Evolutionary conservation across 1,284 basidiomycete species (phyloP).

Genomic region (Irpex sp.): DNA sequence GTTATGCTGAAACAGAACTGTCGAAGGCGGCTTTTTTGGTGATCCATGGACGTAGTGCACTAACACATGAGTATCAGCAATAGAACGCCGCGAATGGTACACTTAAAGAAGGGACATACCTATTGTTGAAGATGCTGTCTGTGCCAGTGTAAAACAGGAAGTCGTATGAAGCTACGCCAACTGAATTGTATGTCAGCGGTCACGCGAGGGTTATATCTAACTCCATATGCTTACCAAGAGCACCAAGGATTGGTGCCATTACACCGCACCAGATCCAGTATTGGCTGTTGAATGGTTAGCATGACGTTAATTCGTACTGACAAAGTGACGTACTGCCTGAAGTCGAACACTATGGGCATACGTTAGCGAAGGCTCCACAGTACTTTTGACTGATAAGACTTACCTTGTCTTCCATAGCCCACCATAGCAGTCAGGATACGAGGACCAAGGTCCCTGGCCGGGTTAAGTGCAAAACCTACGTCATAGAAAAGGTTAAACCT

Average conservation of each 20-base stretch:
- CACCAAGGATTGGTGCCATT: constrained; percentile 53
- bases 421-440: constrained; percentile 54
- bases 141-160: constrained; percentile 6
- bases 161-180: constrained; percentile 44
- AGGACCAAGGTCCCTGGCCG: constrained; percentile 61
- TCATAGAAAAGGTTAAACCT: not conserved
- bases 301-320: not conserved
- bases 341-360: constrained; percentile 34
- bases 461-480: constrained; percentile 52
- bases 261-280: constrained; percentile 78
- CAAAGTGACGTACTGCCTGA: constrained; percentile 24
- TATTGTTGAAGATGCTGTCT: not conserved
- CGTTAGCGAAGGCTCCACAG: not conserved
- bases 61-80: not conserved
- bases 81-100: no score
- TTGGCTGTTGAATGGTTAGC: constrained; percentile 31
- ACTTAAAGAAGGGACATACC: not conserved
- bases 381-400: constrained; percentile 3
- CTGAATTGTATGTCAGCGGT: constrained; percentile 10
- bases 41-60: not conserved
- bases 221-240: constrained; percentile 26
- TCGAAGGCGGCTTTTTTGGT: not conserved
- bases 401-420: constrained; percentile 49
- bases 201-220: not conserved
- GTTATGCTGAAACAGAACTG: not conserved